Evolutionary conservation across 129 eudicot genomes (phyloP).

Genomic region (Calendula officinalis): DNA sequence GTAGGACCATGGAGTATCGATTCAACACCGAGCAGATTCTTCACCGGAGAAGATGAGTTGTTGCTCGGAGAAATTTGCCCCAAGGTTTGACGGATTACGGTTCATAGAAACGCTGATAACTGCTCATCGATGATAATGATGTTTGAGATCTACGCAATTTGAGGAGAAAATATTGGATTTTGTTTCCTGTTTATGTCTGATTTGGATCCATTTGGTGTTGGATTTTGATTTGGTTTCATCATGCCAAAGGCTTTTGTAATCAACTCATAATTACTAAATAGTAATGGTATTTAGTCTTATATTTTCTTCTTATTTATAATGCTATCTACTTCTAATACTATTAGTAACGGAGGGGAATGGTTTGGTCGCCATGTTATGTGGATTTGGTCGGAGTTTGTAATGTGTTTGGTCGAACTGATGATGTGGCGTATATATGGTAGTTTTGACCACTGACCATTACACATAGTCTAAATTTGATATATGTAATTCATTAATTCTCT

Average conservation of each 20-base stretch:
- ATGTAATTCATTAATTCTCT: too few species aligned
- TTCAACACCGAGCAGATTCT: slow-evolving; percentile 21
- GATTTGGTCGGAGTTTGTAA: too few species aligned
- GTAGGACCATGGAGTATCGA: slow-evolving; percentile 31
- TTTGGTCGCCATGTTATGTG: too few species aligned
- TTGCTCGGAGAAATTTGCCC: slow-evolving; percentile 62
- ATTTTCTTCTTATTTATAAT: too few species aligned
- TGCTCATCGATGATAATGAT: slow-evolving; percentile 60
- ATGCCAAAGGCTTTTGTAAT: slow-evolving; percentile 24
- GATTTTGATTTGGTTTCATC: slow-evolving; percentile 11
- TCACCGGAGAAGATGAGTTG: slow-evolving; percentile 15
- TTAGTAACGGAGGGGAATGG: too few species aligned
- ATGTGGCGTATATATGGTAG: too few species aligned
- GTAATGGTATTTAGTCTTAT: too few species aligned
- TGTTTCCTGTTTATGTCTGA: slow-evolving; percentile 13
- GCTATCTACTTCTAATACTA: too few species aligned
- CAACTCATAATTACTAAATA: slow-evolving; percentile 9
- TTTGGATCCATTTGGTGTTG: slow-evolving; percentile 12
- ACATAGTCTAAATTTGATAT: too few species aligned
- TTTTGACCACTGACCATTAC: too few species aligned
- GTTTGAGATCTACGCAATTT: not conserved
- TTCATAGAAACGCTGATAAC: slow-evolving; percentile 81
- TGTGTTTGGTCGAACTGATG: too few species aligned
- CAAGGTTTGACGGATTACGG: slow-evolving; percentile 82
- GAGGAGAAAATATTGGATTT: not conserved